Percentiles rank a stretch among this genome's conserved stretches.
Evolutionary conservation across 2,329 filamentous ascomycete species (phyloP).

Genomic region (Uncinocarpus reesii): DNA sequence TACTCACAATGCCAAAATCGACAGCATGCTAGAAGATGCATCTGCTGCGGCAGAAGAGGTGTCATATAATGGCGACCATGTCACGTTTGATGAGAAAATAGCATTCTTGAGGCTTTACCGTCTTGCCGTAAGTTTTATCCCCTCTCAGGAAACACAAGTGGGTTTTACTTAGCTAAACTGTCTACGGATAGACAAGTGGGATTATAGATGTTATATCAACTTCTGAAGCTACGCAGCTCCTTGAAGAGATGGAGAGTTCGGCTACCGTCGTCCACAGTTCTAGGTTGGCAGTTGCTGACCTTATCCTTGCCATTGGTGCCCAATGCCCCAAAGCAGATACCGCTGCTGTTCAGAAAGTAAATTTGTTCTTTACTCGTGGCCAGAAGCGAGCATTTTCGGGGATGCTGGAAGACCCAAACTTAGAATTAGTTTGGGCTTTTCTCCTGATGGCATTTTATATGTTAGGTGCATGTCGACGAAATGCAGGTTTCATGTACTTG

Average conservation of each 20-base stretch:
- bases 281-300: constrained; percentile 21
- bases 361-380: constrained; percentile 40
- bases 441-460: constrained; percentile 51
- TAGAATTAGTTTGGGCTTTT: constrained; percentile 45
- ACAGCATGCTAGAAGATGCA: constrained; percentile 45
- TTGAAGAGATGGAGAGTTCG: constrained; percentile 1
- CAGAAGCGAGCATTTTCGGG: constrained; percentile 41
- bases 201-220: constrained; percentile 32
- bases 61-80: not conserved
- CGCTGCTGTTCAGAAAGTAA: constrained; percentile 25
- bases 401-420: constrained; percentile 46
- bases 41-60: constrained; percentile 24
- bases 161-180: too few relatives aligned
- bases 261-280: constrained; percentile 6
- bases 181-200: constrained; percentile 36
- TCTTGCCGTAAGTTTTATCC: constrained; percentile 5
- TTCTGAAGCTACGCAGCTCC: constrained; percentile 20
- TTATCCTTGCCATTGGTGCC: constrained; percentile 45
- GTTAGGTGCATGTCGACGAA: constrained; percentile 49
- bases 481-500: constrained; percentile 54
- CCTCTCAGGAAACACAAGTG: not conserved
- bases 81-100: not conserved
- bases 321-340: constrained; percentile 35
- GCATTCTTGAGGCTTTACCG: not conserved
- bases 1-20: constrained; percentile 42